Base-by-base conservation (phyloP, 1,284 basidiomycete genomes). In the Naganishia sp. region DNA sequence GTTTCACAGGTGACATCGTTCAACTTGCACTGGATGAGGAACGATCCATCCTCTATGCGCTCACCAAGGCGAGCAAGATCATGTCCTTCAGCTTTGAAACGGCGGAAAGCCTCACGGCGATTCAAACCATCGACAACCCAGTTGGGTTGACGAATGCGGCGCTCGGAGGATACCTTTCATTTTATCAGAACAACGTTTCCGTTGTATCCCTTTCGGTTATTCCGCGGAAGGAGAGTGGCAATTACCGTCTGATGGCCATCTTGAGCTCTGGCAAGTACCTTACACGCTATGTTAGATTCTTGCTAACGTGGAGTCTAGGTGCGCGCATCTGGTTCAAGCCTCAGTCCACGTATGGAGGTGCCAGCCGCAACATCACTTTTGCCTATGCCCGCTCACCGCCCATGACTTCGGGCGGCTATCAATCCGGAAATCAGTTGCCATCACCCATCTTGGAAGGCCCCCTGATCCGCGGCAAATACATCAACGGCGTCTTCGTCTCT, bases 191-290 rank as follows among this genome's bases (percentile, higher is more conserved):
- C 47, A 61, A 28, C 17, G 58, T 61, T 25, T 61, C 58, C 25
- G 58, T 61, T 3, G 78, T 78, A 15, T 67, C 72, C 10, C 74
- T 83, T 47, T 72, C 78, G 31, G 68, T 76, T 9, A 71, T 82
- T 32, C 73, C 72, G 6, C 70, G 71, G 13, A 71, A 76, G 54
- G 81, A 82, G 69, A 79, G 77, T 61, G 71, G 73, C 21, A 81
- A 86, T 31, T 80, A 87, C 15, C 89, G 91, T 67, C 83, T 96
- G 13, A 82, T 95, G 58, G 92, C 89, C 0, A 81, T 94, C 57
- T 90, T 92, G 21, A 82, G 83, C 21, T 92, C 88, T 66, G 78
- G 77, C 72, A 60, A 68, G 75, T 73, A 41, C 2, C 17, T 35
- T 21, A 21, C 42, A 7, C 10, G 70, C 63, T 47, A 32, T 28